These are phyloP conservation scores for Salvia rosmarinus DNA, from an alignment of 257 asterid genomes.

Conservation along the genomic window DNA sequence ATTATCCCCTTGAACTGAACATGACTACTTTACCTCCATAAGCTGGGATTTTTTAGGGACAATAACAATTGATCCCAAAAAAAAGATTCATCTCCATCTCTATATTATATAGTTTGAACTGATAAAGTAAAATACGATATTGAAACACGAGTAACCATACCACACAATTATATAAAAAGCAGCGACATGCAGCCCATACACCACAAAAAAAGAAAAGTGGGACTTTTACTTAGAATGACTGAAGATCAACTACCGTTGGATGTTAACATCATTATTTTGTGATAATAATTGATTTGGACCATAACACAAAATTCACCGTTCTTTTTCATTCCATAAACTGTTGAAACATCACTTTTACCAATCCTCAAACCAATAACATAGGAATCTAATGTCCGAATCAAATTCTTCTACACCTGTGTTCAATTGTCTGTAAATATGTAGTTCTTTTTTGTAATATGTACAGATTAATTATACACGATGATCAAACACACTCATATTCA, in stretches of 20 bases:
- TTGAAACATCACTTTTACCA: constrained; percentile 36
- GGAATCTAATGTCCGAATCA: constrained; percentile 12
- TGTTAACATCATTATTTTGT: constrained; percentile 29
- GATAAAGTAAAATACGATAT: constrained; percentile 3
- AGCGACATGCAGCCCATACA: constrained; percentile 22
- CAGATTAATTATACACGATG: constrained; percentile 38
- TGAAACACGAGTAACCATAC: neutral
- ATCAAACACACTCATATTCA: constrained; percentile 43
- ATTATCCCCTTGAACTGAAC: neutral
- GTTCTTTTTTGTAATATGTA: constrained; percentile 21
- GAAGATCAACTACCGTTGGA: constrained; percentile 20
- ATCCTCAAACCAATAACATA: constrained; percentile 34
- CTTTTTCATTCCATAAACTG: neutral
- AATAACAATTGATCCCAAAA: too few species aligned
- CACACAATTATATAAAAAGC: neutral
- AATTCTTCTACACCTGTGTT: constrained; percentile 15
- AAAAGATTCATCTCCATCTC: too few species aligned
- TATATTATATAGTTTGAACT: too few species aligned
- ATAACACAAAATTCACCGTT: constrained; percentile 1
- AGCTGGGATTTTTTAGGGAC: neutral
- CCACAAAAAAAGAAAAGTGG: constrained; percentile 18
- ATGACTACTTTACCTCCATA: too few species aligned
- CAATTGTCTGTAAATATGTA: constrained; percentile 27
- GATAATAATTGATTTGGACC: constrained; percentile 23
- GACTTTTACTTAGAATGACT: constrained; percentile 21